Evolutionary conservation across 306 rosid genomes (phyloP), one percentile per base, ranked within the genome.

Genomic region (Dryas drummondii): DNA sequence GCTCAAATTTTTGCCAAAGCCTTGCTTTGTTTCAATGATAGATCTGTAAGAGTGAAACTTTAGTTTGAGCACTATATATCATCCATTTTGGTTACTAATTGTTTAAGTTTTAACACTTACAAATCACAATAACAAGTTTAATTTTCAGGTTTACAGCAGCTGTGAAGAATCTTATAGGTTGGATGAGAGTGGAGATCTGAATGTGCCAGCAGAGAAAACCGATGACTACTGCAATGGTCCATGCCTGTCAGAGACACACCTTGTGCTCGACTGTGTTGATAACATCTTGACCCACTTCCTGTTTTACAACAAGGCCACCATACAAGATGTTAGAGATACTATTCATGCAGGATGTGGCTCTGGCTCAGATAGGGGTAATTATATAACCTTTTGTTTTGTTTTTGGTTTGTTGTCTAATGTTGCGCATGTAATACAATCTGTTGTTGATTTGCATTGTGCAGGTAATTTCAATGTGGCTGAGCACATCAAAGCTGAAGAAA

Each of bases 281-380:
- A 80, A 79, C 78, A 85, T 94, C 55, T 88, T 91, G 66, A 52
- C 44, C 50, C 68, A 86, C 82, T 94, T 91, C 70, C 0, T 86
- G 78, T 91, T 94, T 74, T 90, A 85, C 83, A 94, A 94, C 56
- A 86, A 66, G 62, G 98, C 97, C 72, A 90, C 97, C 0, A 78
- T 91, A 42, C 65, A 71, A 19, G 98, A 90, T 57, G 68, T 94
- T 49, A 81, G 78, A 70, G 87, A 86, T 11, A 94, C 93, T 1
- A 10, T 94, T 76, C 68, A 76, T 2, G 89, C 94, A 52, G 97
- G 70, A 8, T 94, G 98, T 81, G 96, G 94, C 37, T 82, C 83
- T 56, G 97, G 98, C 41, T 84, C 89, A 1, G 78, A 88, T 72
- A 85, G 97, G 91, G 98, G 98, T 88, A 46, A 32, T 32, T 32